Percentiles rank a stretch among this genome's conserved stretches.
Evolutionary conservation across 108 stramenopile species (phyloP).

Genomic region (Discostella pseudostelligera): DNA sequence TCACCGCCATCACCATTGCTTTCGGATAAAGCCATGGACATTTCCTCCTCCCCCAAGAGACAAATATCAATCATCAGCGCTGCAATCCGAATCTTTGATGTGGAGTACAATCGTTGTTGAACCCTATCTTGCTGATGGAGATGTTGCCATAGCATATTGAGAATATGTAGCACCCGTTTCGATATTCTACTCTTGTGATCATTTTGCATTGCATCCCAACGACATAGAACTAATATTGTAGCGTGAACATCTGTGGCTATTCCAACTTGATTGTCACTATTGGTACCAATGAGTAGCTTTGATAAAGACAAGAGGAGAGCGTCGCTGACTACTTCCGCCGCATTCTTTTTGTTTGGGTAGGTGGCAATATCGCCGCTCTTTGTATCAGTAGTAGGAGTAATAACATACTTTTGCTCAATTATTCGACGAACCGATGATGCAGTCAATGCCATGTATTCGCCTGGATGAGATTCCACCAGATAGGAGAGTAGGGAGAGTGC

Average conservation of each 20-base stretch:
- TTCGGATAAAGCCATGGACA: constrained; percentile 15
- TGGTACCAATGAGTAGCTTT: constrained; percentile 27
- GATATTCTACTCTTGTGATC: constrained; percentile 3
- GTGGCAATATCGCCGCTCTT: no score
- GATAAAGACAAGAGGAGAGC: constrained; percentile 26
- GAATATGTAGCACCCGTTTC: constrained; percentile 7
- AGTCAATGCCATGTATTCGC: constrained; percentile 18
- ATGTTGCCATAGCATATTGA: constrained; percentile 24
- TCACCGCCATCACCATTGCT: not conserved
- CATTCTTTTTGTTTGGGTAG: not conserved
- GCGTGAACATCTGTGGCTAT: constrained; percentile 36
- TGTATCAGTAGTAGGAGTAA: not conserved
- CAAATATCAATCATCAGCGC: constrained; percentile 40
- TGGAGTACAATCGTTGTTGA: constrained; percentile 19
- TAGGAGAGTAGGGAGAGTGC: constrained; percentile 27
- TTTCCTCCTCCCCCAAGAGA: constrained; percentile 34
- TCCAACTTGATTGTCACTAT: constrained; percentile 26
- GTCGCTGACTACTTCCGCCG: constrained; percentile 13
- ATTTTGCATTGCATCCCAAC: constrained; percentile 12
- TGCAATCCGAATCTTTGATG: constrained; percentile 27
- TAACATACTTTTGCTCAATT: constrained; percentile 16
- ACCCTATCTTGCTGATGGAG: constrained; percentile 17
- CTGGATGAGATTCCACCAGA: constrained; percentile 20
- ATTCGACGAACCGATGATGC: constrained; percentile 25
- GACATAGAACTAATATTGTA: constrained; percentile 23